phyloP scores from a whole-genome alignment of 2,329 filamentous ascomycete genomes.

The Shiraia sp. region DNA sequence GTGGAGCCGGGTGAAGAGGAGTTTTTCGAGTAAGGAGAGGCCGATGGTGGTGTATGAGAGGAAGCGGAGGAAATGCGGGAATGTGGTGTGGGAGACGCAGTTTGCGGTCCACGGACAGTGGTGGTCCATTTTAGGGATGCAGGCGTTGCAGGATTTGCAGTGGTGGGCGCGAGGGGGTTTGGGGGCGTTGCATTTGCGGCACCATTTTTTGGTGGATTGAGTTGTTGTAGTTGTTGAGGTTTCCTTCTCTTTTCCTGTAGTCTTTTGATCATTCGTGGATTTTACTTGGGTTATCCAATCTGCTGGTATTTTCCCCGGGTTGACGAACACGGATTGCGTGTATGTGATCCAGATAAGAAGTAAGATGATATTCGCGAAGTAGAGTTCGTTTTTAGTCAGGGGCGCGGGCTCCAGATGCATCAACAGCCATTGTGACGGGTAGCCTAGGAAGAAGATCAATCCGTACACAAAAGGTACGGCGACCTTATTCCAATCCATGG shows the following conservation, averaged over 20 bases:
- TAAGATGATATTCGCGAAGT: slow-evolving; percentile 69
- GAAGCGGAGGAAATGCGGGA: slow-evolving; percentile 82
- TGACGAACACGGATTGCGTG: slow-evolving; percentile 62
- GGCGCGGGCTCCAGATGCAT: slow-evolving; percentile 61
- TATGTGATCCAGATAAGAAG: slow-evolving; percentile 71
- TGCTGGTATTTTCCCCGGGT: slow-evolving; percentile 60
- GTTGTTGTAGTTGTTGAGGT: slow-evolving; percentile 19
- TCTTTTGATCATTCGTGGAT: slow-evolving; percentile 6
- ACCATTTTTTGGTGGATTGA: slow-evolving; percentile 66
- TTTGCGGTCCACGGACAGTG: slow-evolving; percentile 86
- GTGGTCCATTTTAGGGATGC: slow-evolving; percentile 82
- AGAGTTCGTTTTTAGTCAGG: slow-evolving; percentile 59
- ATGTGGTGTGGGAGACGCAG: slow-evolving; percentile 80
- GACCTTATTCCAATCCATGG: slow-evolving; percentile 46
- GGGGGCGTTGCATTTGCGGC: slow-evolving; percentile 72
- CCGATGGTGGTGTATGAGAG: slow-evolving; percentile 69
- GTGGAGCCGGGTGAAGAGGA: slow-evolving; percentile 63
- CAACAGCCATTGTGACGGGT: slow-evolving; percentile 74
- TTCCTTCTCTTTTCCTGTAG: slow-evolving; percentile 1
- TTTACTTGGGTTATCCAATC: slow-evolving; percentile 12
- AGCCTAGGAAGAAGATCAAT: slow-evolving; percentile 71
- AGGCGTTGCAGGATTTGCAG: slow-evolving; percentile 72
- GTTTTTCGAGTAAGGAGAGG: slow-evolving; percentile 63
- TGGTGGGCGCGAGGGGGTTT: slow-evolving; percentile 82
- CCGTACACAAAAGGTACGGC: slow-evolving; percentile 70